Base-by-base conservation (phyloP, 108 stramenopile species). In the Cyclotella choctawhatcheeana region DNA sequence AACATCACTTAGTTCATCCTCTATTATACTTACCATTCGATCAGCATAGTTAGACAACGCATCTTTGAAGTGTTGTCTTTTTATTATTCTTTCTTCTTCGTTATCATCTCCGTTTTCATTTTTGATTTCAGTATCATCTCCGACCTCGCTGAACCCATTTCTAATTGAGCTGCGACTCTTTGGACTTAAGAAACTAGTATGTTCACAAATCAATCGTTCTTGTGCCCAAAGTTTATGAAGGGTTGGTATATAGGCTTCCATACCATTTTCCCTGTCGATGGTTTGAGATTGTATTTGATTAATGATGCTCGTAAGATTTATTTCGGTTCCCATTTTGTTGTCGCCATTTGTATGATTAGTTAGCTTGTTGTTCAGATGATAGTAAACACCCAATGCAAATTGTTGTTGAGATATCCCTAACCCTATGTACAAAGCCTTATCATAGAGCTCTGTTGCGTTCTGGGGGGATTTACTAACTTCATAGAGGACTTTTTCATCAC, bases 131-230 rank as follows among this genome's bases (percentile, higher is more conserved):
- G n/a, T n/a, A 20, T 47, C 51, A 2, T 35, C 16, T 3, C 69
- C 32, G 14, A 25, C 21, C 21, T 12, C 22, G 1, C 24, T 52
- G 34, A 50, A 79, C 51, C n/a, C 48, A 0, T 44, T 20, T 40
- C 24, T 37, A 53, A 24, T 43, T 45, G 26, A 53, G 22, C 40
- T 20, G 27, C 50, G 44, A 26, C 53, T 29, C 26, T 55, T 22
- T 18, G 55, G 50, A 62, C 35, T 40, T 67, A 88, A 52, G 16
- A 84, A 32, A 54, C 74, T 76, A 22, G 87, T 88, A 45, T 77
- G 69, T 67, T 87, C 84, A 62, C 84, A 82, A 29, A 87, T 34
- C 30, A 87, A 59, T 43, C 69, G 55, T 48, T 75, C 72, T 60
- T 79, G 45, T 27, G 71, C 77, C 86, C 86, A 87, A 48, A 66